A percentile compares a stretch with the other conserved stretches of the same genome.
These are phyloP conservation scores for Chalciporus sphaerocephalus DNA, from an alignment of 768 basidiomycete species.

Conservation along the genomic window DNA sequence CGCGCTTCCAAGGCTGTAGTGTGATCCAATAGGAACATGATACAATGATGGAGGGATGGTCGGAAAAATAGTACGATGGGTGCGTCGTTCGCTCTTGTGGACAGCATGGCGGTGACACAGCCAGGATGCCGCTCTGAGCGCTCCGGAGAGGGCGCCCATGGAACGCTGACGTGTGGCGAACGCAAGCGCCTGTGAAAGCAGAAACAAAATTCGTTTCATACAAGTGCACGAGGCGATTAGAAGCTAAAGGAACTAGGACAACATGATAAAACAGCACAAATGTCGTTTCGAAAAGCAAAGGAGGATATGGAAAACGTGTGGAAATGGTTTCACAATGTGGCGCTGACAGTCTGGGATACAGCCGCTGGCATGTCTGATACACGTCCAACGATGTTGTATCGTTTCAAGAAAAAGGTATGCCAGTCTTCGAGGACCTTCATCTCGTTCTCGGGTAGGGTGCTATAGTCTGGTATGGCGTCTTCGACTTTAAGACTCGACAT, in stretches of 20 bases:
- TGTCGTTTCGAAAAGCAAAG: not conserved
- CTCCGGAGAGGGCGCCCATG: not conserved
- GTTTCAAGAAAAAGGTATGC: conserved; percentile 81
- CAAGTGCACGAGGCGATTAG: not conserved
- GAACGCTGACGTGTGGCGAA: not conserved
- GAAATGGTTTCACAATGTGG: not conserved
- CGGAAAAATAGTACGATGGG: not conserved
- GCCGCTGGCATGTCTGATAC: conserved; percentile 52
- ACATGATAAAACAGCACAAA: not conserved
- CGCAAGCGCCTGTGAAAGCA: not conserved
- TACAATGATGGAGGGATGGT: not conserved
- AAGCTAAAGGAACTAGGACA: not conserved
- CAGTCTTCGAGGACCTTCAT: conserved; percentile 83
- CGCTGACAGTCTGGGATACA: conserved; percentile 18
- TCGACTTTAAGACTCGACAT: conserved; percentile 82
- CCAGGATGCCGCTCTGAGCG: not conserved
- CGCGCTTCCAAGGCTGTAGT: too few relatives aligned
- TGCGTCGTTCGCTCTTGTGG: not conserved
- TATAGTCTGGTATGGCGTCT: conserved; percentile 87
- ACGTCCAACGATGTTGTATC: conserved; percentile 83
- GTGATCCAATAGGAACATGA: not conserved
- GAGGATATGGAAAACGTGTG: not conserved
- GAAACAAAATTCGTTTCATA: not conserved
- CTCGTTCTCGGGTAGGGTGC: conserved; percentile 64
- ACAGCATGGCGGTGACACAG: not conserved